These are phyloP conservation scores for Fragaria nilgerrensis DNA, from an alignment of 306 rosid species.

Conservation along the genomic window DNA sequence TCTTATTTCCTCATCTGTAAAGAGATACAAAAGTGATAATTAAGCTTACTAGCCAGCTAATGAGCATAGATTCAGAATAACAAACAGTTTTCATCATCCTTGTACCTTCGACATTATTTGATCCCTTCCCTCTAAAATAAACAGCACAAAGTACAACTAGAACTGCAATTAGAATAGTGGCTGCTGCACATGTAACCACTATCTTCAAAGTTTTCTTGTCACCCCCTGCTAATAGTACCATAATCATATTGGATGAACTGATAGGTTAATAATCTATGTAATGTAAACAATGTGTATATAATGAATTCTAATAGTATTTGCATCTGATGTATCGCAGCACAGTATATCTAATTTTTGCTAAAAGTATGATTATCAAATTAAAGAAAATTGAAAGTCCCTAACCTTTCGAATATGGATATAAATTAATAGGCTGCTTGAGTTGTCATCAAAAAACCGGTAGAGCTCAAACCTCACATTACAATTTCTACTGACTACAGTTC, in stretches of 20 bases:
- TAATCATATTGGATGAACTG: neutral
- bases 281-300: neutral
- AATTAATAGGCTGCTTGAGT: slow-evolving; percentile 18
- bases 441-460: slow-evolving; percentile 31
- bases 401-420: slow-evolving; percentile 35
- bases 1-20: slow-evolving; percentile 10
- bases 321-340: neutral
- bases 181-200: slow-evolving; percentile 28
- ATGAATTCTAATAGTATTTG: neutral
- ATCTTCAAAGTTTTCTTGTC: slow-evolving; percentile 47
- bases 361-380: neutral
- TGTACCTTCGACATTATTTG: slow-evolving; percentile 28
- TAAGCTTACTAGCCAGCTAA: neutral
- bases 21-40: neutral
- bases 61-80: neutral
- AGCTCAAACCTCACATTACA: slow-evolving; percentile 48
- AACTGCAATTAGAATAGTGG: slow-evolving; percentile 28
- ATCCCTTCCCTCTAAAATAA: neutral
- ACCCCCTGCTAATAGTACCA: slow-evolving; percentile 16
- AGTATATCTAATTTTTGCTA: neutral
- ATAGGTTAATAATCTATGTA: neutral
- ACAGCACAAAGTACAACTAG: slow-evolving; percentile 20
- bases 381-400: neutral
- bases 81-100: neutral
- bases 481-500: slow-evolving; percentile 35